Base-by-base conservation (phyloP, 2,329 filamentous ascomycete species). In the Aspergillus fumigatus region DNA sequence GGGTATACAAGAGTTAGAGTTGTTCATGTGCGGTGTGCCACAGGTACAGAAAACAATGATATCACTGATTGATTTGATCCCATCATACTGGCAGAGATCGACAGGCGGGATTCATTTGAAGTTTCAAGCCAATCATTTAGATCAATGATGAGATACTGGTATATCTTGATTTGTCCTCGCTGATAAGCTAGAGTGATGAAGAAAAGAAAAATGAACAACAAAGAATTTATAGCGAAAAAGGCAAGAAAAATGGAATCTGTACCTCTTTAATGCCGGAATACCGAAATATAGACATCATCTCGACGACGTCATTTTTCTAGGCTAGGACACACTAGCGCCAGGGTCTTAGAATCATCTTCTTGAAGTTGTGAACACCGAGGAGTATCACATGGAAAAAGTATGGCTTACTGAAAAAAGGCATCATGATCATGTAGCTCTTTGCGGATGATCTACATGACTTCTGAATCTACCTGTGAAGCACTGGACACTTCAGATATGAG, bases 211-310 rank as follows among this genome's bases (percentile, higher is more conserved):
- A 17, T 7, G 32, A 38, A 29, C 7, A 29, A 29, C n/a, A 29
- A 11, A 5, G 11, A 14, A 14, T 32, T 8, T 5, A 21, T 17
- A 43, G 14, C 14, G 21, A 45, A 23, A 45, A 21, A 45, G n/a
- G 10, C 21, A 23, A 45, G 1, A 25, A 41, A 38, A 27, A 8
- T 25, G n/a, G 21, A 17, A 23, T 29, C 11, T 29, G 27, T 29
- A 29, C 27, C 27, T 29, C 40, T 14, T 14, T 48, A 14, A 17
- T 58, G 56, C 50, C 49, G 56, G 45, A 27, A 43, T 55, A 55
- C 50, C 50, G 56, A 27, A 45, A 45, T 51, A 43, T 26, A 17
- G 52, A n/a, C 25, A 43, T 21, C 41, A 32, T 49, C 40, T 47
- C n/a, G 9, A 47, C n/a, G 43, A 47, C 43, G 43, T 47, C 43